Evolutionary conservation across 148 eudicot genomes (phyloP), one percentile per base, ranked within the genome.

Genomic region (Fagopyrum esculentum): DNA sequence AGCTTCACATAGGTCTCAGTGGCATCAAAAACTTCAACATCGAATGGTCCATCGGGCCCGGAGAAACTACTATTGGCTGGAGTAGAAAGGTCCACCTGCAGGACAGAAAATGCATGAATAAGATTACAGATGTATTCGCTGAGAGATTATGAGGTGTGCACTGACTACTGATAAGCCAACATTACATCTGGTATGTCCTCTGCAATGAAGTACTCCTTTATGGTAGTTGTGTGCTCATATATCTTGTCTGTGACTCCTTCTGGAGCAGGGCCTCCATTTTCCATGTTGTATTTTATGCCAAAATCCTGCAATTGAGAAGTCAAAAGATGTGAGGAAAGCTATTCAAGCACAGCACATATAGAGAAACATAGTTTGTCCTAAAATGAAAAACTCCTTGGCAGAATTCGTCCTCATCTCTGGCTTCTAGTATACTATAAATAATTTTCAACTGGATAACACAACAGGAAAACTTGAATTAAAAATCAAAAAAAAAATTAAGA

Each of bases 241-340:
- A 95, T 95, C 83, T 90, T 92, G 78, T 92, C 83, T 45, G 99
- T 95, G 66, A 95, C 86, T 77, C 89, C 93, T 83, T 95, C 99
- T 57, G 91, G 97, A 76, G 99, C 99, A 30, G 99, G 98, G 45
- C 99, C 99, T 76, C 99, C 99, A 85, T 95, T 92, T 84, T 90
- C 97, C 99, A 95, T 95, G 86, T 95, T 95, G 82, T 95, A 95
- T 77, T 95, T 95, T 45, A 92, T 86, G 81, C 99, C 99, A 70
- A 95, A 95, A 79, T 95, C 99, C 99, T 95, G 93, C 71, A 71
- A 47, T 49, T 22, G 55, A 60, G 40, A 16, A 60, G 29, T 71
- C 9, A 71, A 46, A 17, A 19, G 6, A 71, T 22, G 54, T 61
- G 40, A 61, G 30, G 45, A 15, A 13, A 17, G 71, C 10, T 63